phyloP scores from a whole-genome alignment of 352 stramenopile species.

The Elongisporangium undulatum region DNA sequence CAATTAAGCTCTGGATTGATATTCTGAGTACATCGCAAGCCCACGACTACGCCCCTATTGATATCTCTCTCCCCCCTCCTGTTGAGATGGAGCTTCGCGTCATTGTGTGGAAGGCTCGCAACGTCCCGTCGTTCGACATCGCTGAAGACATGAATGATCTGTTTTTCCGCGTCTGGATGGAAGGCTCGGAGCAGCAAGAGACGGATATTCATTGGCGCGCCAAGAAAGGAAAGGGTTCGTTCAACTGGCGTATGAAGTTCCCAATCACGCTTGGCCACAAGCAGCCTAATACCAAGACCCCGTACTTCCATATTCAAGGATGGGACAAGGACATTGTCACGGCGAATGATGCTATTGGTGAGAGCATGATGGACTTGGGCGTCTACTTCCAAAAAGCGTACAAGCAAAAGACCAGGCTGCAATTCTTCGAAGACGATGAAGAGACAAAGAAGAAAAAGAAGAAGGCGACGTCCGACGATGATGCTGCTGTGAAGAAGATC shows the following conservation, averaged over 20 bases:
- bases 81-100: slow-evolving; percentile 91
- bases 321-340: slow-evolving; percentile 94
- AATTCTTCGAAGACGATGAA: slow-evolving; percentile 83
- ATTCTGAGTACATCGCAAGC: slow-evolving; percentile 81
- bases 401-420: slow-evolving; percentile 67
- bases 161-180: slow-evolving; percentile 89
- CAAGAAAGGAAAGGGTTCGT: slow-evolving; percentile 92
- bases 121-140: slow-evolving; percentile 83
- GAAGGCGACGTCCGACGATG: slow-evolving; percentile 67
- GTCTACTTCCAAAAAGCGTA: slow-evolving; percentile 73
- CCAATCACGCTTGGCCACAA: slow-evolving; percentile 84
- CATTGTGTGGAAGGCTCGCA: slow-evolving; percentile 90
- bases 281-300: slow-evolving; percentile 86
- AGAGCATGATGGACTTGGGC: slow-evolving; percentile 79
- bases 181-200: slow-evolving; percentile 73
- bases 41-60: slow-evolving; percentile 71
- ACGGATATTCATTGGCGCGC: slow-evolving; percentile 94
- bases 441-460: slow-evolving; percentile 75
- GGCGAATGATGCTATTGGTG: slow-evolving; percentile 89
- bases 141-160: slow-evolving; percentile 91
- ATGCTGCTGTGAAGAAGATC: slow-evolving; percentile 79
- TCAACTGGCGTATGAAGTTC: slow-evolving; percentile 96
- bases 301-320: slow-evolving; percentile 91
- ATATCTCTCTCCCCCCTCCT: slow-evolving; percentile 80
- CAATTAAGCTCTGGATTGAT: slow-evolving; percentile 88